Evolutionary conservation across 2,329 filamentous ascomycete genomes (phyloP), one percentile per base, ranked within the genome.

Genomic region (Colletotrichum nymphaeae): DNA sequence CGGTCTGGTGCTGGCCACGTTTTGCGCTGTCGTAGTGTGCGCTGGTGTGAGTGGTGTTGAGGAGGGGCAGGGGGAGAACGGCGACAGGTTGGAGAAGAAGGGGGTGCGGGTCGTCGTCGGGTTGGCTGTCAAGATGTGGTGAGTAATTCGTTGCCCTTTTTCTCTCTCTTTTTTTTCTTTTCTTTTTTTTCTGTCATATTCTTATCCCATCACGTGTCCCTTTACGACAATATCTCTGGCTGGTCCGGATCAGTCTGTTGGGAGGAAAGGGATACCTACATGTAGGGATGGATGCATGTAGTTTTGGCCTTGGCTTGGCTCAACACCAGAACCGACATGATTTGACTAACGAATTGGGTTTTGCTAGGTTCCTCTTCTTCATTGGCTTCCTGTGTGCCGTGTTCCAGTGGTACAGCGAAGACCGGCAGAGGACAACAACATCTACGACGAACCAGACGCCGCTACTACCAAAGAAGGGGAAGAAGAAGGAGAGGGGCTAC

Each of bases 351-450:
- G 42, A 67, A 35, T 35, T 42, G 57, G 14, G 37, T 55, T 26
- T 11, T 3, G 19, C 2, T n/a, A 73, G 62, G 60, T 30, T 53
- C 56, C 3, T 72, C 24, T 73, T 71, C 57, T 68, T 75, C 53
- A 53, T 67, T 19, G 71, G 73, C n/a, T 67, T 75, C 14, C 67
- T 57, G 63, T 58, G 58, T 28, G 72, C 68, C 24, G 63, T 59
- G 6, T 63, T 49, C 32, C 57, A 59, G n/a, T 72, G 68, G 72
- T 52, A 63, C 42, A 35, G 52, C 5, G 63, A 35, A 2, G 52
- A 62, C 24, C 52, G 35, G 37, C 46, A 24, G 16, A 9, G 4
- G 8, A 57, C 9, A 35, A 8, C 14, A 35, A 8, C 14, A 35
- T 22, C 42, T 49, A 32, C 26, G 59, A 60, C 42, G 35, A 73